phyloP scores from a whole-genome alignment of 371 early-diverging fungal species.

The Massospora cicadina region DNA sequence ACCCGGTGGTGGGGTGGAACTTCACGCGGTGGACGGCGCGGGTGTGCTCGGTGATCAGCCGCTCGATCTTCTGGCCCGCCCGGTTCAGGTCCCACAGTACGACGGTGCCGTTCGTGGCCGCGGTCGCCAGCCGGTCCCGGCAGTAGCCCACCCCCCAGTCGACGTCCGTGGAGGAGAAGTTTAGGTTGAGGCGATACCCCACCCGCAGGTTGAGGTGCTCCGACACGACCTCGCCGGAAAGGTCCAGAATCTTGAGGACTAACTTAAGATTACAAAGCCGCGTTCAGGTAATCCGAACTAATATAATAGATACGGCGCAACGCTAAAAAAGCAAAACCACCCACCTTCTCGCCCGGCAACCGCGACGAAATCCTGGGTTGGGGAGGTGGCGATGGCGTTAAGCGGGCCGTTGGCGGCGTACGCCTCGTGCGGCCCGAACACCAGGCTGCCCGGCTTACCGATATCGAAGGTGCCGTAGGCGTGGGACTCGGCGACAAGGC shows the following conservation, averaged over 20 bases:
- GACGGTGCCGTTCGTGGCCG: slow-evolving; percentile 58
- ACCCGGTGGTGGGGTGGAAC: slow-evolving; percentile 50
- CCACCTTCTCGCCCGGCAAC: slow-evolving; percentile 59
- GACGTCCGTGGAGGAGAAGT: slow-evolving; percentile 57
- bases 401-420: slow-evolving; percentile 26
- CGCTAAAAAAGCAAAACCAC: not conserved
- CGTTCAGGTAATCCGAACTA: too few species aligned
- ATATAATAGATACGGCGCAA: too few species aligned
- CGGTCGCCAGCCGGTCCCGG: slow-evolving; percentile 47
- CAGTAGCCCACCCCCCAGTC: slow-evolving; percentile 51
- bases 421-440: not conserved
- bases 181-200: slow-evolving; percentile 35
- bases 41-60: slow-evolving; percentile 54
- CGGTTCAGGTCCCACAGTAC: slow-evolving; percentile 46
- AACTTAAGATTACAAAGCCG: slow-evolving; percentile 3
- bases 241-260: slow-evolving; percentile 50
- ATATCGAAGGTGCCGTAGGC: not conserved
- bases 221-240: slow-evolving; percentile 29
- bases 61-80: slow-evolving; percentile 33
- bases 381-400: slow-evolving; percentile 40
- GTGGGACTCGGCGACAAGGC: not conserved
- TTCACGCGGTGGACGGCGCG: slow-evolving; percentile 63
- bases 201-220: slow-evolving; percentile 50
- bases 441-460: not conserved
- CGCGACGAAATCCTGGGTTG: slow-evolving; percentile 38